Evolutionary conservation across 1,284 basidiomycete genomes (phyloP).

Genomic region (Leccinum laetum): DNA sequence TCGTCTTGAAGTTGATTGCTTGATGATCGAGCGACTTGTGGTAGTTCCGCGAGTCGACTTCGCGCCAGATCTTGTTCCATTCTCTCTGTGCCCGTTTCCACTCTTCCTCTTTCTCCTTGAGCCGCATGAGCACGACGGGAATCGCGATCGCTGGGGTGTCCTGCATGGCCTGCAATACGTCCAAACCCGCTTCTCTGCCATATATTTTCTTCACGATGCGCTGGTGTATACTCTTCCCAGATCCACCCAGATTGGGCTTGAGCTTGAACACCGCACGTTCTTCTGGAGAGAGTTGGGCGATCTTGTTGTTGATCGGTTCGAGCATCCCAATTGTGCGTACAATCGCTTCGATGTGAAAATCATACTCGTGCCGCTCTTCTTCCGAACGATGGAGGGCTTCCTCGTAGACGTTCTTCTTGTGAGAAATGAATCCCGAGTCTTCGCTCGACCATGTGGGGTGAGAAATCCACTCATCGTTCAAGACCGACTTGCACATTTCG

Average conservation of each 20-base stretch:
- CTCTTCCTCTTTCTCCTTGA: conserved; percentile 98
- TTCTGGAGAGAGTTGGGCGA: conserved; percentile 78
- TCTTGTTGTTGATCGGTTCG: conserved; percentile 92
- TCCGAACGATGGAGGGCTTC: conserved; percentile 97
- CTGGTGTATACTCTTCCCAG: conserved; percentile 92
- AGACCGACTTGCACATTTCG: conserved; percentile 94
- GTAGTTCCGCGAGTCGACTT: conserved; percentile 95
- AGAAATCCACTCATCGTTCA: conserved; percentile 97
- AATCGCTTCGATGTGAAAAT: conserved; percentile 99
- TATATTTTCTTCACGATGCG: conserved; percentile 98
- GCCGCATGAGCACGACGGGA: conserved; percentile 87
- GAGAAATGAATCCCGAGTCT: conserved; percentile 86
- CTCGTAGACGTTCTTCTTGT: conserved; percentile 96
- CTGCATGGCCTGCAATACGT: conserved; percentile 91
- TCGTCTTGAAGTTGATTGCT: conserved; percentile 86
- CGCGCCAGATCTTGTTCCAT: conserved; percentile 99
- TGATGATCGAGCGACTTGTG: conserved; percentile 94
- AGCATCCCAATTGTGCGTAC: conserved; percentile 89
- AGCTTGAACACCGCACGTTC: conserved; percentile 87
- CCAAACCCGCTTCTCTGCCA: conserved; percentile 83
- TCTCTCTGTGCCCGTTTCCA: conserved; percentile 99
- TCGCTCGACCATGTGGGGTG: conserved; percentile 97
- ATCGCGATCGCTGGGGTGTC: conserved; percentile 93
- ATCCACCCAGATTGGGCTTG: conserved; percentile 89
- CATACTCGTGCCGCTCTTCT: conserved; percentile 98